These are phyloP conservation scores for Aspergillus sclerotioniger DNA, from an alignment of 495 filamentous ascomycete species.

Conservation along the genomic window DNA sequence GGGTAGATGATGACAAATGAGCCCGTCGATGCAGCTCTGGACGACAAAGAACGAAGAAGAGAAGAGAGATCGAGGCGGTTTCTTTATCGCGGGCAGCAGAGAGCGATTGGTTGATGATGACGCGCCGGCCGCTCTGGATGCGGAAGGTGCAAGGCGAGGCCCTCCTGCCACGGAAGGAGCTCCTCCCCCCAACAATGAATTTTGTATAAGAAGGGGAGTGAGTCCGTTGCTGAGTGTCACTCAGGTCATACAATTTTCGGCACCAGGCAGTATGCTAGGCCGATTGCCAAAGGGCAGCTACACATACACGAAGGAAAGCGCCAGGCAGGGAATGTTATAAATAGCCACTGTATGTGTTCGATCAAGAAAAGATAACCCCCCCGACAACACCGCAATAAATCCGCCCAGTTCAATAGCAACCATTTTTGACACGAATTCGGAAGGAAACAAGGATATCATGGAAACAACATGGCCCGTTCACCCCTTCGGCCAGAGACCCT, in stretches of 20 bases:
- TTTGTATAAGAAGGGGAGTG: no score
- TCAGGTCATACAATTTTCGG: not conserved
- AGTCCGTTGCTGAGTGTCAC: no score
- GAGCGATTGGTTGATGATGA: not conserved
- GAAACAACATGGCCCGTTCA: slow-evolving; percentile 1
- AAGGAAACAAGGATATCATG: slow-evolving; percentile 10
- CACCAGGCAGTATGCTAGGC: not conserved
- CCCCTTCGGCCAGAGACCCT: slow-evolving; percentile 8
- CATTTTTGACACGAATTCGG: not conserved
- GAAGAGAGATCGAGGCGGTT: not conserved
- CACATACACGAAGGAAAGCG: not conserved
- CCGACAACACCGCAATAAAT: not conserved
- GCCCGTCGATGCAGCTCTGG: not conserved
- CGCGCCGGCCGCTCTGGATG: not conserved
- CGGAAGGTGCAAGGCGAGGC: not conserved
- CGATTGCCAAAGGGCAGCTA: not conserved
- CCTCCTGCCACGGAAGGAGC: not conserved
- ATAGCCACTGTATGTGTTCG: not conserved
- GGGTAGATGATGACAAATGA: not conserved
- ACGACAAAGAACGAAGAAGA: slow-evolving; percentile 4
- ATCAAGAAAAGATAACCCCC: not conserved
- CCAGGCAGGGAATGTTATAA: not conserved
- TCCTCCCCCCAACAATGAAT: no score
- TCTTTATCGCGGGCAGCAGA: no score
- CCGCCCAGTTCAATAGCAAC: not conserved